Conservation (phyloP, 2,329 filamentous ascomycete species). For the Penicillium digitatum region DNA sequence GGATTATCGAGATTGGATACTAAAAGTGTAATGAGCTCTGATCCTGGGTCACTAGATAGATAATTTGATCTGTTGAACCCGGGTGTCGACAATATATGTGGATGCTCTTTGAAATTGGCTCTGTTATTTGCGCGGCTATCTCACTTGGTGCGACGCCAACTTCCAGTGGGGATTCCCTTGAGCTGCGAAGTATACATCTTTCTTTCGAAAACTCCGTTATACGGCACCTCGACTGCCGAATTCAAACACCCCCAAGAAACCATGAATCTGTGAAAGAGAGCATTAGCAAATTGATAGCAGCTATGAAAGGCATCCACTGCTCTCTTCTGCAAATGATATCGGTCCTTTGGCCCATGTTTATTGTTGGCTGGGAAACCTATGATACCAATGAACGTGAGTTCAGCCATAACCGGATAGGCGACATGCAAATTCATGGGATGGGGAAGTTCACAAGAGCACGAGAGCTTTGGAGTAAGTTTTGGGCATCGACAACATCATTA, state of each 20-base stretch:
- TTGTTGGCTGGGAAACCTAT: slow-evolving; percentile 28
- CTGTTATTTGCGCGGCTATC: slow-evolving; percentile 25
- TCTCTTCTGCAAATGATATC: slow-evolving; percentile 29
- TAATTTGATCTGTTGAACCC: background rate
- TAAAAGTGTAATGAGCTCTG: slow-evolving; percentile 6
- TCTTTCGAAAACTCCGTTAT: slow-evolving; percentile 29
- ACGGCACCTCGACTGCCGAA: slow-evolving; percentile 28
- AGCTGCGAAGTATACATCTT: slow-evolving; percentile 24
- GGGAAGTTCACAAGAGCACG: slow-evolving; percentile 29
- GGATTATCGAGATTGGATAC: slow-evolving; percentile 21
- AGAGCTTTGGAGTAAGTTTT: slow-evolving; percentile 20
- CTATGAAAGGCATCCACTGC: slow-evolving; percentile 17
- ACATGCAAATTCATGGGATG: slow-evolving; percentile 29
- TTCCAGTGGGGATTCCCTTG: background rate
- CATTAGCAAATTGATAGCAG: slow-evolving; percentile 18
- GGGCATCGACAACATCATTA: slow-evolving; percentile 17
- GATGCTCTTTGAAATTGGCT: slow-evolving; percentile 28
- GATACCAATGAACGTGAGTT: slow-evolving; percentile 12
- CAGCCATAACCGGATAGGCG: slow-evolving; percentile 25
- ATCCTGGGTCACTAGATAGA: slow-evolving; percentile 8
- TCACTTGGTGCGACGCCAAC: slow-evolving; percentile 13
- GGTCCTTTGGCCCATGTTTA: slow-evolving; percentile 34
- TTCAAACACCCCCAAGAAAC: slow-evolving; percentile 18
- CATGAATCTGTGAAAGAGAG: slow-evolving; percentile 21
- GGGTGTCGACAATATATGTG: slow-evolving; percentile 29